These are phyloP conservation scores for Scenedesmus sp. DNA, from an alignment of 163 green algal genomes.

Conservation along the genomic window DNA sequence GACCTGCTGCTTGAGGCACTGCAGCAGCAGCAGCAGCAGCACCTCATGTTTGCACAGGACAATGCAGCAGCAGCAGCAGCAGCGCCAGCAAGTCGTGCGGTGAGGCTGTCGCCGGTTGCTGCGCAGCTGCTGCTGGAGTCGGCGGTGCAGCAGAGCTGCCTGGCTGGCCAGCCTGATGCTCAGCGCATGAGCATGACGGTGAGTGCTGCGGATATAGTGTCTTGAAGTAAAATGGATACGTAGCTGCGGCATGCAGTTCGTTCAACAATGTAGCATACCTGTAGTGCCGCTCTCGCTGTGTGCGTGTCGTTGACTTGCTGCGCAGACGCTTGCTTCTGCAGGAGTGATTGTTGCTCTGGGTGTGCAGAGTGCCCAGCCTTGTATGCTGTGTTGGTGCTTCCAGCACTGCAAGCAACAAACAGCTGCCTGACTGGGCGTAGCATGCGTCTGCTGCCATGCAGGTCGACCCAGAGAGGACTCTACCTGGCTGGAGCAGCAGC, in stretches of 20 bases:
- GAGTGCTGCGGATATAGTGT: not conserved
- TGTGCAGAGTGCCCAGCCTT: no score
- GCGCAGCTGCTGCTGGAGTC: conserved; percentile 47
- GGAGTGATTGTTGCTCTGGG: no score
- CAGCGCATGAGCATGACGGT: conserved; percentile 17
- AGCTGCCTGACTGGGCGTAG: no score
- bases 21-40: not conserved
- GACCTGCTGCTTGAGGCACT: conserved; percentile 22
- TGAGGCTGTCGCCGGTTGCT: not conserved
- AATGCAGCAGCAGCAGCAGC: not conserved
- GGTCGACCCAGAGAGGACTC: not conserved
- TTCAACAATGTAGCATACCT: not conserved
- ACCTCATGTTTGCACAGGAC: not conserved
- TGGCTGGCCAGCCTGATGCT: not conserved
- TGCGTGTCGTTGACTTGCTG: no score
- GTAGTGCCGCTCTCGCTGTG: no score
- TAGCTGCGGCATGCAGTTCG: not conserved
- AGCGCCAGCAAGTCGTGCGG: not conserved
- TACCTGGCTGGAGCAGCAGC: conserved; percentile 38
- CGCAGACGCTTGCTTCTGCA: no score
- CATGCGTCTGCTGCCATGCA: not conserved
- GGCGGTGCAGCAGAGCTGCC: conserved; percentile 43
- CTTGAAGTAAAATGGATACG: not conserved
- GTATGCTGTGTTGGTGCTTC: no score
- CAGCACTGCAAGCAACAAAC: no score